Evolutionary conservation across 129 eudicot species (phyloP).

Genomic region (Pittosporum tobira): DNA sequence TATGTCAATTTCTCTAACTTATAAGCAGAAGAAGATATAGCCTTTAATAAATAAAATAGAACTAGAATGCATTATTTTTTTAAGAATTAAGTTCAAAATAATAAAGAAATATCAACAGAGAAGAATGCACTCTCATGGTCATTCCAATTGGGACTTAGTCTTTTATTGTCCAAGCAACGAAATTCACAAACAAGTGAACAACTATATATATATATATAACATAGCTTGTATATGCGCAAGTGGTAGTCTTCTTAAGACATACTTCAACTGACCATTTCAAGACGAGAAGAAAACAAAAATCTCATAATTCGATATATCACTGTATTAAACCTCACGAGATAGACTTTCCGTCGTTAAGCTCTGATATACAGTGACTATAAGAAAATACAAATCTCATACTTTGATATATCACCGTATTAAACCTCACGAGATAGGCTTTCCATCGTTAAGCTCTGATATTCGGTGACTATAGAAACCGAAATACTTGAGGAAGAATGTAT

Average conservation of each 20-base stretch:
- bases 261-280: constrained; percentile 15
- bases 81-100: too few relatives aligned
- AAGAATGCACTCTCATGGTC: neutral
- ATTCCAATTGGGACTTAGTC: too few relatives aligned
- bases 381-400: constrained; percentile 11
- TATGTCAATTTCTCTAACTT: too few relatives aligned
- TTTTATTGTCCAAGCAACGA: too few relatives aligned
- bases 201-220: neutral
- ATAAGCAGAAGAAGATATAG: too few relatives aligned
- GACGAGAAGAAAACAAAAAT: constrained; percentile 10
- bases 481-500: neutral
- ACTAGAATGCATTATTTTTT: too few relatives aligned
- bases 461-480: constrained; percentile 14
- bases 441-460: constrained; percentile 23
- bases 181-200: neutral
- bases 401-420: constrained; percentile 19
- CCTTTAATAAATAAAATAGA: too few relatives aligned
- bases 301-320: constrained; percentile 17
- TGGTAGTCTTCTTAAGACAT: constrained; percentile 5
- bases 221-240: neutral
- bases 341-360: constrained; percentile 19
- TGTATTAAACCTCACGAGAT: constrained; percentile 20
- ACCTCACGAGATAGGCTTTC: constrained; percentile 18
- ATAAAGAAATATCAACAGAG: neutral
- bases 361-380: constrained; percentile 22